Evolutionary conservation across 164 flowering plant genomes (phyloP), one percentile per base, ranked within the genome.

Genomic region (Magnolia officinalis): DNA sequence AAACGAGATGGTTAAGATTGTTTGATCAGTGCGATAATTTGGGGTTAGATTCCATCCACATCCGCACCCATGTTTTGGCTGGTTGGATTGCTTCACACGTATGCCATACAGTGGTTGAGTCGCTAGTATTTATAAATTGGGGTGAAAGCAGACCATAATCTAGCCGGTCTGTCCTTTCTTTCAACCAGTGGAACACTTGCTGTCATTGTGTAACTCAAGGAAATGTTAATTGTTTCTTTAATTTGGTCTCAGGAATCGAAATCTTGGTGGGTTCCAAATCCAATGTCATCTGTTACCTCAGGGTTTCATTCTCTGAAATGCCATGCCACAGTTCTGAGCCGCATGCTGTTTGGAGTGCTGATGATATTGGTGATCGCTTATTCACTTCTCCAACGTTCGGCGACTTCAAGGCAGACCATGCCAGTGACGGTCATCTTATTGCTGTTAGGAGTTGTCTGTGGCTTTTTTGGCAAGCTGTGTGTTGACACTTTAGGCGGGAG

Each of bases 231-330:
- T 37, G 18, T 11, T 75, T 49, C 71, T 64, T 67, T 23, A 11
- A 59, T 75, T 24, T 75, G 70, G 59, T 50, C 79, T 50, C 85
- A 92, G 97, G 89, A 78, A 63, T 79, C 91, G 21, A 89, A 82
- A 55, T 86, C 93, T 65, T 92, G 99, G 98, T 91, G 92, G 97
- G 75, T 87, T 67, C 94, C 93, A n/a, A 88, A 87, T 75, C 81
- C 85, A 45, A 68, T 94, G 84, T 49, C 90, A 67, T 83, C 89
- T 16, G 66, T 96, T 71, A 87, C 78, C 72, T 83, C 92, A 29
- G 89, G 89, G 58, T 18, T 86, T 63, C 81, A 87, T 19, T 69
- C 70, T 1, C 21, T 92, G 6, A 81, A 77, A 63, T 96, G 98
- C 73, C 90, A 88, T 72, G 74, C 87, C 71, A 83, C 82, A 81